These are phyloP conservation scores for Drosera capensis DNA, from an alignment of 148 eudicot species.

Conservation along the genomic window DNA sequence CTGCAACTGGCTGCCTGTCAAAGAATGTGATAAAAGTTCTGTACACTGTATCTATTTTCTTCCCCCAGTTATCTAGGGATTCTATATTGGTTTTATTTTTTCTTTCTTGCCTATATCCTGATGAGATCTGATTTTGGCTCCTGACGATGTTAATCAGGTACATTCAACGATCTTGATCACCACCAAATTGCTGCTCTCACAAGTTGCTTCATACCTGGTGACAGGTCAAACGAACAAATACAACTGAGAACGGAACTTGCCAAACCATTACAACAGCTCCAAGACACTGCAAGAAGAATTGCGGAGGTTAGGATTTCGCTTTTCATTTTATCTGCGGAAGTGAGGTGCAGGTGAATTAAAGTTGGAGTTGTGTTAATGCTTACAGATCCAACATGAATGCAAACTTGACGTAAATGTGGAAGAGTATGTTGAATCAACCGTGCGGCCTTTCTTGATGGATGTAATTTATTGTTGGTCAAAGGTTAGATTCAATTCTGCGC, in stretches of 20 bases:
- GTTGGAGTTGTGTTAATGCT: not conserved
- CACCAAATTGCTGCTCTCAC: slow-evolving; percentile 94
- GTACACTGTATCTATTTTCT: no score
- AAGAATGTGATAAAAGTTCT: no score
- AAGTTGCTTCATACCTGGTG: slow-evolving; percentile 95
- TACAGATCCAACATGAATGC: slow-evolving; percentile 97
- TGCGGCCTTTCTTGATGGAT: slow-evolving; percentile 92
- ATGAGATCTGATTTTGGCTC: no score
- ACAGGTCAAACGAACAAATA: slow-evolving; percentile 75
- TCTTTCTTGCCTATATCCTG: not conserved
- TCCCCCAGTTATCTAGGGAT: no score
- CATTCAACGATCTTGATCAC: slow-evolving; percentile 93
- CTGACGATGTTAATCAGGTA: slow-evolving; percentile 39
- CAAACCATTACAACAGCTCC: slow-evolving; percentile 89
- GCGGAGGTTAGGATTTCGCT: slow-evolving; percentile 57
- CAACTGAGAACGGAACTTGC: slow-evolving; percentile 82
- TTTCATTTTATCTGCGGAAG: not conserved
- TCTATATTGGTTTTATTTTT: not conserved
- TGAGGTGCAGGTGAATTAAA: not conserved
- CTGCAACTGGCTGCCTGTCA: no score
- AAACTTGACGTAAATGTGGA: slow-evolving; percentile 78
- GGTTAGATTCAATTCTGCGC: slow-evolving; percentile 20
- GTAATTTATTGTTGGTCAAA: slow-evolving; percentile 98
- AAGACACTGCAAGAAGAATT: slow-evolving; percentile 90
- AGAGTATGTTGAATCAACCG: slow-evolving; percentile 84